Base-by-base conservation (phyloP, 768 basidiomycete genomes). In the Ramaria sp. region DNA sequence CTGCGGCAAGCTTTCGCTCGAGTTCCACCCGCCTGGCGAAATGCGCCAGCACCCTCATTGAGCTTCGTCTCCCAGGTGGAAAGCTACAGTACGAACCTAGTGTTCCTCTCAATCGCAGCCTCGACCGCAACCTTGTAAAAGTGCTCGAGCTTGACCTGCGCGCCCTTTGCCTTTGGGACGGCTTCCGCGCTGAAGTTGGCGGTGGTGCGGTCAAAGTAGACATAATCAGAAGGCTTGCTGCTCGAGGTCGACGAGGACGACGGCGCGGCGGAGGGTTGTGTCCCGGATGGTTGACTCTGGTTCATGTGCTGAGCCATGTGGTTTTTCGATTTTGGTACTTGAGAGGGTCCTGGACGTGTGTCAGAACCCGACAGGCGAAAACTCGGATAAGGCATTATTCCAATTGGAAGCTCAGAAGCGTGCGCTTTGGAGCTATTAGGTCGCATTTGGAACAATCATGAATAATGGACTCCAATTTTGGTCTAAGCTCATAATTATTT, bases 71-170 rank as follows among this genome's bases (percentile, higher is more conserved):
- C 38, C 43, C 41, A n/a, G 11, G 22, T 37, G 17, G 4, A 46
- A 33, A 33, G n/a, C n/a, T n/a, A 7, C 22, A 49, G 53, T 67
- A 59, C 71, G 57, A 50, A 93, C 93, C 95, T 81, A 53, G 84
- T 80, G 68, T 97, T 97, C 53, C 96, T 77, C 66, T 94, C 93
- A 47, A 99, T 90, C 12, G 95, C 95, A 46, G 88, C 81, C 68
- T 97, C 93, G 42, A 99, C 96, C 1, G 91, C 91, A 41, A 96
- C 85, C 70, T 97, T 96, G 73, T 97, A 99, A 68, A 85, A 96
- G 67, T 94, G 86, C 72, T 98, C 96, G 53, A 98, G 78, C 71
- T 95, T 96, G 72, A 97, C 75, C 69, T 96, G 93, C 2, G 94
- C 94, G 41, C 81, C 82, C 69, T 92, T 94, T 13, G 91, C 89